Percentiles rank a stretch among this genome's conserved stretches.
phyloP scores from a whole-genome alignment of 108 stramenopile species.

The Schizochytrium sp. region DNA sequence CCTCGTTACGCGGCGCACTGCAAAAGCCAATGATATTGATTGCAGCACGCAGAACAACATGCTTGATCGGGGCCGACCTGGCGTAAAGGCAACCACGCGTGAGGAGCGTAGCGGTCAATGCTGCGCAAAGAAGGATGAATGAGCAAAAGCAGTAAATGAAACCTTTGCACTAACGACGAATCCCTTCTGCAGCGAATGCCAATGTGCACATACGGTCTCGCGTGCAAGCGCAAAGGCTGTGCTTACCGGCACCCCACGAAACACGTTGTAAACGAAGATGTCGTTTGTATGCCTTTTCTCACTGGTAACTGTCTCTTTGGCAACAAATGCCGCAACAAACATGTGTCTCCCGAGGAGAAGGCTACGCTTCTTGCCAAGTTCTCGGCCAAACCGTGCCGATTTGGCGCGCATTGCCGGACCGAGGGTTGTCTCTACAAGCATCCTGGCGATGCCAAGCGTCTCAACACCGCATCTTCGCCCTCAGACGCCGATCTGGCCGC shows the following conservation, averaged over 20 bases:
- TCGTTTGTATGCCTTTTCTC: slow-evolving; percentile 7
- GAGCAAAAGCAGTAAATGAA: too few relatives aligned
- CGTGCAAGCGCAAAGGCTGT: slow-evolving; percentile 18
- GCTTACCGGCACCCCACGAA: slow-evolving; percentile 12
- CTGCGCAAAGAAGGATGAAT: too few relatives aligned
- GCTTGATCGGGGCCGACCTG: too few relatives aligned
- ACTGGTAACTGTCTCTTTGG: neutral
- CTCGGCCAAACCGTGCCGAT: neutral
- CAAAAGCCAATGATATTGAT: too few relatives aligned
- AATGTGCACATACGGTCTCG: neutral
- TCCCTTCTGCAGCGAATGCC: neutral
- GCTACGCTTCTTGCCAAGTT: neutral
- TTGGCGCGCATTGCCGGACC: neutral
- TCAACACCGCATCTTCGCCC: neutral
- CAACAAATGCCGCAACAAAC: neutral
- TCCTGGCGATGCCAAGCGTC: neutral
- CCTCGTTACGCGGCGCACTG: too few relatives aligned
- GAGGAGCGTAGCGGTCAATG: too few relatives aligned
- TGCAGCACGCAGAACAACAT: too few relatives aligned
- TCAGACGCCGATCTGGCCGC: neutral
- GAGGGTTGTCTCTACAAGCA: neutral
- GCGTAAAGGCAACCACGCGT: too few relatives aligned
- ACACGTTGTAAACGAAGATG: neutral
- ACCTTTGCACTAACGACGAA: too few relatives aligned
- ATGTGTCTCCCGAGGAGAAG: neutral